Base-by-base conservation (phyloP, 2,329 filamentous ascomycete species). In the Botryotinia globosa region DNA sequence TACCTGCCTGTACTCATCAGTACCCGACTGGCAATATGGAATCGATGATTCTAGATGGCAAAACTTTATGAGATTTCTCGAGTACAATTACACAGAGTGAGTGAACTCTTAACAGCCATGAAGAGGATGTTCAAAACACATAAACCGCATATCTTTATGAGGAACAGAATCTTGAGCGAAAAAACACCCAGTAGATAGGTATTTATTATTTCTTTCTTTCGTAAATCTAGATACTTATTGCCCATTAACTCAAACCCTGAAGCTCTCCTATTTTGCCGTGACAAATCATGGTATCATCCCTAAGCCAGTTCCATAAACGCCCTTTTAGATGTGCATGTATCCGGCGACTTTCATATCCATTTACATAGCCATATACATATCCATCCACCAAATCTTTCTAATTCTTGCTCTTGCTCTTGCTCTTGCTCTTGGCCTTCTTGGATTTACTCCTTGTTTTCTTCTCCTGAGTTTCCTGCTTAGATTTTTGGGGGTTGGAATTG, bases 221-320 rank as follows among this genome's bases (percentile, higher is more conserved):
- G 6, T 63, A 34, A 59, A 18, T 51, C 45, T 37, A 42, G 37
- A 34, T 67, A 48, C 8, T 54, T 66, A 10, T 66, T 67, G 32
- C 25, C 25, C 64, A 39, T 10, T 29, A 54, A 39, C 25, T 54
- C 16, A 67, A 61, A 34, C 20, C 22, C 20, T 51, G 10, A 39
- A 39, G 34, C 45, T 42, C 10, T 67, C 64, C 25, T 54, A 20
- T 39, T 56, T 39, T 67, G 45, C 45, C 45, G 64, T 68, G 65
- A 56, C 29, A 72, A 73, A 59, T 45, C 61, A 64, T 67, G 68
- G 68, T 71, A 66, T 54, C 71, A 72, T 70, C 73, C 66, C 69
- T 29, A 25, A 59, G 39, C 58, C 67, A 63, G n/a, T 32, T n/a
- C 51, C 63, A 29, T 29, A 37, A 72, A 72, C 71, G 71, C 71